Conservation (phyloP, 2,329 filamentous ascomycete species). For the Clarireedia hainanense region DNA sequence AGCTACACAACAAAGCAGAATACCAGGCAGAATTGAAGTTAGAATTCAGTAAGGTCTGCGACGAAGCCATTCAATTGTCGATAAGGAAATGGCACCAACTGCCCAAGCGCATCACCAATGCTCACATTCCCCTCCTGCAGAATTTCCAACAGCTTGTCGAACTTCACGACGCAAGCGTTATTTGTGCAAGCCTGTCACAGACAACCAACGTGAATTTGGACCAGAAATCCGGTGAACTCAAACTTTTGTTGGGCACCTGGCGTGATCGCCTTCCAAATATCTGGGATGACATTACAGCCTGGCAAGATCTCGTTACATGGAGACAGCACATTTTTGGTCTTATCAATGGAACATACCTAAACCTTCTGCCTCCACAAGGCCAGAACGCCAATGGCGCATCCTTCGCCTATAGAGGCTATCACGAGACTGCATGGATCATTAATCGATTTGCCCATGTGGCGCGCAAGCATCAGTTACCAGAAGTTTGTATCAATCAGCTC, state of each 20-base stretch:
- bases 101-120: constrained; percentile 86
- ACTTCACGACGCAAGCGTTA: constrained; percentile 93
- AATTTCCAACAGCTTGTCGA: constrained; percentile 98
- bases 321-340: constrained; percentile 97
- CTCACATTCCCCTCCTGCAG: constrained; percentile 88
- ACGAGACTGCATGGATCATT: constrained; percentile 99
- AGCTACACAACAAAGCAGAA: constrained; percentile 86
- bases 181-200: constrained; percentile 80
- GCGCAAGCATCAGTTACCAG: constrained; percentile 89
- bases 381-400: constrained; percentile 83
- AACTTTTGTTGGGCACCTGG: constrained; percentile 90
- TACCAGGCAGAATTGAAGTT: constrained; percentile 68
- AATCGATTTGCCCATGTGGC: constrained; percentile 98
- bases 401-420: constrained; percentile 93
- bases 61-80: constrained; percentile 94
- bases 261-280: constrained; percentile 91
- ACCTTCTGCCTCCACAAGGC: constrained; percentile 70
- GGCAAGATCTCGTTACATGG: constrained; percentile 99
- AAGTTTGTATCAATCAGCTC: constrained; percentile 95
- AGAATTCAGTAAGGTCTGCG: constrained; percentile 85
- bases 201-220: constrained; percentile 84
- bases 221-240: constrained; percentile 89
- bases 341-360: constrained; percentile 90
- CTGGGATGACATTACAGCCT: constrained; percentile 99
- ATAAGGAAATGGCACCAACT: constrained; percentile 99